Conservation (phyloP, 345 rosid species). For the Hevea brasiliensis region DNA sequence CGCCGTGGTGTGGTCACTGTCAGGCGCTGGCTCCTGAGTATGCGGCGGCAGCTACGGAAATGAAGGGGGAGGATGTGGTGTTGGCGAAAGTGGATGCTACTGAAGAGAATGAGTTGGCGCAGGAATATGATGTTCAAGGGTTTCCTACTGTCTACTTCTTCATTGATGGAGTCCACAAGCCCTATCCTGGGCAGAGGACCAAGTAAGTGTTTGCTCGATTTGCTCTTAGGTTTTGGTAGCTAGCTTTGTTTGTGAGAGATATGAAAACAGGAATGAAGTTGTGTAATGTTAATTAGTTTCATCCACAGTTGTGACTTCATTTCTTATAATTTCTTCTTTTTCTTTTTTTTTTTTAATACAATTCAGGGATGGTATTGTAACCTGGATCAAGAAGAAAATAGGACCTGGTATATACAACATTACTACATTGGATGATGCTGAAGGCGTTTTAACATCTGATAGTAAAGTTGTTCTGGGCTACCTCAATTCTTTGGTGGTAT, state of each 20-base stretch:
- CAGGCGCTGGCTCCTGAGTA: constrained; percentile 94
- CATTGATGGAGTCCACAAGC: constrained; percentile 80
- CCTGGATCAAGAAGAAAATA: constrained; percentile 94
- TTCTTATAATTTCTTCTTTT: too few species aligned
- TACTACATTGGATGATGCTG: constrained; percentile 85
- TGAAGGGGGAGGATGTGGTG: constrained; percentile 60
- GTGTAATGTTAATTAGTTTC: too few species aligned
- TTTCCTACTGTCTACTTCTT: constrained; percentile 83
- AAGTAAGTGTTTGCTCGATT: constrained; percentile 47
- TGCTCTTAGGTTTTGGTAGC: neutral
- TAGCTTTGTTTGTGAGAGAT: neutral
- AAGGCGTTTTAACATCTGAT: constrained; percentile 70
- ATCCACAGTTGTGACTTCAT: too few species aligned
- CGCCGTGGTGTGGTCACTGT: constrained; percentile 99
- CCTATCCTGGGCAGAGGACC: constrained; percentile 76
- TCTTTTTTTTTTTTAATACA: constrained; percentile 4
- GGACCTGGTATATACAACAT: constrained; percentile 82
- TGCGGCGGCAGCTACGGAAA: constrained; percentile 97
- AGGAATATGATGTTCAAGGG: constrained; percentile 72
- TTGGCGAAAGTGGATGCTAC: constrained; percentile 95
- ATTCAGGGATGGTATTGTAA: constrained; percentile 77
- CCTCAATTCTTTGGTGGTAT: constrained; percentile 84
- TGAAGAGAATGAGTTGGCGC: constrained; percentile 82
- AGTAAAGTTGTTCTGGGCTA: constrained; percentile 79
- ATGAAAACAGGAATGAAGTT: neutral